Conservation (phyloP, 352 stramenopile species). For the Pythium brachiatum region DNA sequence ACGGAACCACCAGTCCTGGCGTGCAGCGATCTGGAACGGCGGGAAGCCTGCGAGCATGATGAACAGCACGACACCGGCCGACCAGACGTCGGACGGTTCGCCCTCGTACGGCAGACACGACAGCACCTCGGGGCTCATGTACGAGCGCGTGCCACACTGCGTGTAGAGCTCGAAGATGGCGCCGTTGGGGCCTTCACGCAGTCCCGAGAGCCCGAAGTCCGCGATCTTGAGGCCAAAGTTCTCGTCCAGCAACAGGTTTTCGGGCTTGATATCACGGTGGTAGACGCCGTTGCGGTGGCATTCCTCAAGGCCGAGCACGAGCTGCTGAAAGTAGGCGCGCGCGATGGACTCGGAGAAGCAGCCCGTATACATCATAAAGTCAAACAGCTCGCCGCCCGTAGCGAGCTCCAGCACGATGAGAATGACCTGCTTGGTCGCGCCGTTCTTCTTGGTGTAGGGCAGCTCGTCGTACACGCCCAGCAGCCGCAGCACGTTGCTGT, state of each 20-base stretch:
- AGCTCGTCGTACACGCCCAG: slow-evolving; percentile 74
- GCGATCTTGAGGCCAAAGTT: slow-evolving; percentile 90
- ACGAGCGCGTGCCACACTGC: slow-evolving; percentile 89
- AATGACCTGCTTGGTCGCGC: slow-evolving; percentile 72
- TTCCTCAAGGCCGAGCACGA: slow-evolving; percentile 72
- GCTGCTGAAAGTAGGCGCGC: slow-evolving; percentile 87
- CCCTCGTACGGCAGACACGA: slow-evolving; percentile 82
- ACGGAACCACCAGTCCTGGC: slow-evolving; percentile 90
- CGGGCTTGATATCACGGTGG: slow-evolving; percentile 93
- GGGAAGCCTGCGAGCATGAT: slow-evolving; percentile 93
- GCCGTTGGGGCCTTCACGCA: slow-evolving; percentile 60
- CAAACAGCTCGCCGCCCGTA: slow-evolving; percentile 85
- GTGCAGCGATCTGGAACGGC: slow-evolving; percentile 88
- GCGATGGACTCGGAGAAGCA: slow-evolving; percentile 85
- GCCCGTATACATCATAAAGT: slow-evolving; percentile 94
- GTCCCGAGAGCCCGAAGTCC: slow-evolving; percentile 95
- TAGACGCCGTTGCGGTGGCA: slow-evolving; percentile 86
- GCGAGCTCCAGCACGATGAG: slow-evolving; percentile 89
- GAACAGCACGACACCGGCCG: slow-evolving; percentile 90
- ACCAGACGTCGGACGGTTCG: slow-evolving; percentile 89
- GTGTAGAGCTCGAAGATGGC: slow-evolving; percentile 73
- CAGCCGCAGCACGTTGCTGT: slow-evolving; percentile 81
- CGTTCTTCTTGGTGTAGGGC: slow-evolving; percentile 72
- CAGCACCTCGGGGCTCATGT: slow-evolving; percentile 93
- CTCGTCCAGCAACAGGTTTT: slow-evolving; percentile 90